Conservation (phyloP, 352 stramenopile species). For the Globisporangium canariense region DNA sequence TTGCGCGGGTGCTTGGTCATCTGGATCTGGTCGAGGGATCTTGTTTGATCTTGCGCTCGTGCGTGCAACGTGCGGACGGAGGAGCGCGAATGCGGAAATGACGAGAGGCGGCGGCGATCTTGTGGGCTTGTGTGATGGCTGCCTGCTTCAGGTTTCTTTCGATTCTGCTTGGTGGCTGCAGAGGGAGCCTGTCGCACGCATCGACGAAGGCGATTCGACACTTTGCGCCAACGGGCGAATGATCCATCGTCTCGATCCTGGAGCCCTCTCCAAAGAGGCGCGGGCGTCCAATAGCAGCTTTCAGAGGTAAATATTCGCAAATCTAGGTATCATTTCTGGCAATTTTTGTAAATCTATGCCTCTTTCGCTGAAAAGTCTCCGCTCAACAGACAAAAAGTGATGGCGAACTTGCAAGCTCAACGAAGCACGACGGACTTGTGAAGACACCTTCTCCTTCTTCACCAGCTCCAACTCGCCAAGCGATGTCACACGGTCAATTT, state of each 20-base stretch:
- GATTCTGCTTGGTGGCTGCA: constrained; percentile 8
- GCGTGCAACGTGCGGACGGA: too few species aligned
- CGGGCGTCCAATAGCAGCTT: constrained; percentile 8
- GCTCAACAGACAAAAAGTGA: too few species aligned
- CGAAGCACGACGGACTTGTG: too few species aligned
- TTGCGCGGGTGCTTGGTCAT: constrained; percentile 3
- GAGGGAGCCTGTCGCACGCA: neutral
- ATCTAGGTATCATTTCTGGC: too few species aligned
- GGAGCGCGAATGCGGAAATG: constrained; percentile 4
- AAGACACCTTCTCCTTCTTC: too few species aligned
- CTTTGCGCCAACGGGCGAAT: neutral
- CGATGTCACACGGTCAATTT: too few species aligned
- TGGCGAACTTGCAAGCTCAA: too few species aligned
- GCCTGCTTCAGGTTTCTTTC: neutral
- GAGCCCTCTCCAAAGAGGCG: neutral
- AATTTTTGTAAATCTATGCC: too few species aligned
- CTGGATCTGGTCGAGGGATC: neutral
- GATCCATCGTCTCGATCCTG: neutral
- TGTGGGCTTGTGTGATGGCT: neutral
- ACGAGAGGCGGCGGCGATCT: neutral
- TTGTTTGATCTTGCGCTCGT: neutral
- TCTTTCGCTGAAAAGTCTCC: too few species aligned
- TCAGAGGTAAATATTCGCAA: neutral
- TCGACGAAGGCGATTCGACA: neutral
- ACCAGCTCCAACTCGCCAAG: too few species aligned